phyloP scores from a whole-genome alignment of 2,329 filamentous ascomycete genomes.

The Nemania abortiva region DNA sequence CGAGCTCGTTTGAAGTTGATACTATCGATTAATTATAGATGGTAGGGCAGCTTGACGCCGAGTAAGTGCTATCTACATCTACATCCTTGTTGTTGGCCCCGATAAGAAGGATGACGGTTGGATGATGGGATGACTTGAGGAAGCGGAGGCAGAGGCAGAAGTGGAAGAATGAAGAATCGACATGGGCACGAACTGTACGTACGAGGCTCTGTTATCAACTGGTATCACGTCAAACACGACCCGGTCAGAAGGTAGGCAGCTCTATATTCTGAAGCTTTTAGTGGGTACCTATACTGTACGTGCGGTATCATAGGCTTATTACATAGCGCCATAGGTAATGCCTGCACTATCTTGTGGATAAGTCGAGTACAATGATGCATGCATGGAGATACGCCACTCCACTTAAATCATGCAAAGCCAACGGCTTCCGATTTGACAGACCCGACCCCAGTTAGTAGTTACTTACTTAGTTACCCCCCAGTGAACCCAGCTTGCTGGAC shows the following conservation, averaged over 20 bases:
- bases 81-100: slow-evolving; percentile 34
- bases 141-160: not conserved
- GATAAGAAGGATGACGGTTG: slow-evolving; percentile 7
- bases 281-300: slow-evolving; percentile 12
- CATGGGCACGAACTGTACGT: not conserved
- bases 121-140: not conserved
- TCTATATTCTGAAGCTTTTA: slow-evolving; percentile 15
- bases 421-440: slow-evolving; percentile 19
- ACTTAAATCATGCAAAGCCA: not conserved
- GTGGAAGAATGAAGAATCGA: not conserved
- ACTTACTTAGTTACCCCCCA: not conserved
- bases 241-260: slow-evolving; percentile 2
- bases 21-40: slow-evolving; percentile 13
- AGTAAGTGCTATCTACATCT: slow-evolving; percentile 31
- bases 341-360: too few relatives aligned
- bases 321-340: too few relatives aligned
- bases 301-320: not conserved
- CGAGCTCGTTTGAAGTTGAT: slow-evolving; percentile 12
- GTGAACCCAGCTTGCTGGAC: too few relatives aligned
- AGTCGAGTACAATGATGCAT: too few relatives aligned
- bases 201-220: slow-evolving; percentile 14
- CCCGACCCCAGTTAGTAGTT: not conserved
- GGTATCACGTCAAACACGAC: slow-evolving; percentile 3
- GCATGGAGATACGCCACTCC: too few relatives aligned
- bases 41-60: slow-evolving; percentile 31